These are phyloP conservation scores for Simmondsia chinensis DNA, from an alignment of 148 eudicot genomes.

Conservation along the genomic window DNA sequence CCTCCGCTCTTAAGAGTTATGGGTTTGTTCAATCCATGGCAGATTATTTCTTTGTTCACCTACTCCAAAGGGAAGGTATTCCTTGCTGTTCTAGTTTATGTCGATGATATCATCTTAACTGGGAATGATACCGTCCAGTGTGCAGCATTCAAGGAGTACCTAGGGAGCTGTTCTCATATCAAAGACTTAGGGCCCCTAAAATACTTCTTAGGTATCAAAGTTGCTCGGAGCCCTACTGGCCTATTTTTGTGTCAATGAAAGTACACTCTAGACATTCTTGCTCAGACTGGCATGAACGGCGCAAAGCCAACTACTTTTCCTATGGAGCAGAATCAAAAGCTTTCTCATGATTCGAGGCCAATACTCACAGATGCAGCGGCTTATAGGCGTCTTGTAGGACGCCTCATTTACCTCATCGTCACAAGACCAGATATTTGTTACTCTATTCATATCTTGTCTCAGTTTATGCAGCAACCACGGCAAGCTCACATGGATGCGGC, in stretches of 20 bases:
- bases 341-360: not conserved
- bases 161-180: not conserved
- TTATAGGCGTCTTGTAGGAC: not conserved
- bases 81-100: not conserved
- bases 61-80: too few relatives aligned
- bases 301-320: not conserved
- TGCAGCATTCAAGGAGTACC: not conserved
- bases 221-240: not conserved
- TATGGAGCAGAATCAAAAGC: constrained; percentile 8
- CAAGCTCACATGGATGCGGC: not conserved
- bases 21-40: too few relatives aligned
- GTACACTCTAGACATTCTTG: constrained; percentile 9
- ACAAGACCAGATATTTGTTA: not conserved
- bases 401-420: not conserved
- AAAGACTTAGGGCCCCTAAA: constrained; percentile 2
- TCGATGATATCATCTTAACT: not conserved
- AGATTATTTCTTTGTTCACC: too few relatives aligned
- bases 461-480: constrained; percentile 2
- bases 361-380: not conserved
- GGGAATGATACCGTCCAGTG: not conserved
- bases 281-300: constrained; percentile 3
- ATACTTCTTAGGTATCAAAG: constrained; percentile 11
- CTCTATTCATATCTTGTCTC: not conserved
- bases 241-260: constrained; percentile 7
- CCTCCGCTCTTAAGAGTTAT: too few relatives aligned